Evolutionary conservation across 208 protist genomes (phyloP), one percentile per base, ranked within the genome.

Genomic region (Crithidia acanthocephali): DNA sequence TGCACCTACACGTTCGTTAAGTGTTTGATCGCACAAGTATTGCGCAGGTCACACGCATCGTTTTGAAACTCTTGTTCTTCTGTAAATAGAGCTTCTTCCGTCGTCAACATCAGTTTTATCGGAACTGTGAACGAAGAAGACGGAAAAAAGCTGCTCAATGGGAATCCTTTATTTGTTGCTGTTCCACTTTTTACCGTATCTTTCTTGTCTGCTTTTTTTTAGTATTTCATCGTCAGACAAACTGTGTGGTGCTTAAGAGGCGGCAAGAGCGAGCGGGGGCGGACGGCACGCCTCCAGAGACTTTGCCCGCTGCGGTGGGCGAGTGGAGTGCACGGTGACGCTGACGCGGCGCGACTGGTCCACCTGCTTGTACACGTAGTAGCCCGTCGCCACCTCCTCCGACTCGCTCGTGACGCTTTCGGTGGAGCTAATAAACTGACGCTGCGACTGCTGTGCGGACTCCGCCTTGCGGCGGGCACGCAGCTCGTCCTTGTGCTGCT

Each of bases 251-350:
- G 9, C 13, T 42, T 13, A 42, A 6, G 51, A 28, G 3, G 20
- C 32, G 2, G 42, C 30, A 13, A 82, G 7, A 8, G 60, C 50
- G 18, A 86, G 78, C 2, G 81, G 81, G 1, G 76, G 67, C 6
- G 81, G 81, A 2, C 81, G 76, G 30, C 60, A 64, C 13, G 57
- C 67, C 20, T 82, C 81, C 16, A 86, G 70, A 16, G 66, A 72
- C 72, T 73, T 79, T n/a, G 47, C 44, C 20, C 80, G 70, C 25
- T 56, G 56, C 22, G 75, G 70, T 6, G 70, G 74, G 6, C 47
- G 42, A 7, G 48, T 58, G 10, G 76, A 82, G 55, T 74, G 68
- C 9, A 82, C 50, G 11, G 55, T 57, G 8, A 76, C 69, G 28
- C 62, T 63, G 10, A 63, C 45, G 15, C 9, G 28, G 16, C 25